Conservation (phyloP, 768 basidiomycete species). For the Leccinum obscurum region DNA sequence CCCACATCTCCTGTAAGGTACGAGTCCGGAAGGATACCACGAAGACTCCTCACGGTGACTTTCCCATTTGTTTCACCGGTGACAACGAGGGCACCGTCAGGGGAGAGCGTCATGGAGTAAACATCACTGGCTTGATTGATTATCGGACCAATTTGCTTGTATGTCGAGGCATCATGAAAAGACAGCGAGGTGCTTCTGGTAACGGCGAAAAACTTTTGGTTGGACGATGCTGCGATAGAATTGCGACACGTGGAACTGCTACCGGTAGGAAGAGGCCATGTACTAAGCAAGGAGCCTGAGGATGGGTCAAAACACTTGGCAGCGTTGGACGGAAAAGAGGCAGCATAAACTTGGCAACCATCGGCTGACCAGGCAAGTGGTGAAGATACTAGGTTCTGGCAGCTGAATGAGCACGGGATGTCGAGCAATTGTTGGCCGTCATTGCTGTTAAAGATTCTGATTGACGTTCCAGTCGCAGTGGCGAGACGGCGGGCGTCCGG, state of each 20-base stretch:
- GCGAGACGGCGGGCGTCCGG: not conserved
- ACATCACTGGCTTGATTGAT: not conserved
- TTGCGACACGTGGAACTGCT: accelerated
- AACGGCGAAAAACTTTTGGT: not conserved
- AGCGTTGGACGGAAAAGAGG: not conserved
- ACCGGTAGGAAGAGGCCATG: not conserved
- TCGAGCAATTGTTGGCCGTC: not conserved
- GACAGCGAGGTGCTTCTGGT: not conserved
- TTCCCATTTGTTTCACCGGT: not conserved
- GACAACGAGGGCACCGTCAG: not conserved
- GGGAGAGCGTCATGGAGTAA: conserved; percentile 1
- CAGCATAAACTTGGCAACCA: not conserved
- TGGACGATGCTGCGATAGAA: not conserved
- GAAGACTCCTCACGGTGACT: not conserved
- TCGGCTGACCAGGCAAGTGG: not conserved
- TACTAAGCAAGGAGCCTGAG: not conserved
- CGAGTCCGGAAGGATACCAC: not conserved
- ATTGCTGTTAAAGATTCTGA: not conserved
- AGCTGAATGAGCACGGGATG: not conserved
- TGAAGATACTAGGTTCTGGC: not conserved
- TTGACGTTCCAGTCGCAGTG: not conserved
- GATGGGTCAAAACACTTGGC: not conserved
- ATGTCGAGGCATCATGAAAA: not conserved
- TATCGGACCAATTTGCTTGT: not conserved
- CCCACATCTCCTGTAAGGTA: conserved; percentile 3